Evolutionary conservation across 2,329 filamentous ascomycete species (phyloP), one percentile per base, ranked within the genome.

Genomic region (Fusarium odoratissimum): DNA sequence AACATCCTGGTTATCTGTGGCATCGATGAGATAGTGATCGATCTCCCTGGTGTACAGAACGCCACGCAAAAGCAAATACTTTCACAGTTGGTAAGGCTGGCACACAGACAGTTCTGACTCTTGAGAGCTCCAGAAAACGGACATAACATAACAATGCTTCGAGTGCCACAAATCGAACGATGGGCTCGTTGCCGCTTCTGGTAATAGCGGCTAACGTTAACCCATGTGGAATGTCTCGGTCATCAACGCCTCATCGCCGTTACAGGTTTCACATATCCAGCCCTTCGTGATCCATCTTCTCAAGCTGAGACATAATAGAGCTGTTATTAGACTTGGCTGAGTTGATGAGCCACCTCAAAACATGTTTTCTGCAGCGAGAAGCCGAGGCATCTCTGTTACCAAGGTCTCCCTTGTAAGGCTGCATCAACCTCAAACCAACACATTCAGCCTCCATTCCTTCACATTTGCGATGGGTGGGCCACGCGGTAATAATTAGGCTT

Each of bases 141-240:
- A 41, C 38, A 41, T n/a, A 23, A 17, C 21, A 23, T 33, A 52
- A 37, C 49, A 37, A 52, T 21, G 33, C 49, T 52, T 71, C 44
- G 55, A 67, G 52, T 67, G 37, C 70, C 70, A 71, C 71, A 73
- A 73, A 65, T 73, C 57, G 54, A 56, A 51, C 65, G 48, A 72
- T 69, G 38, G 33, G 46, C 51, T 59, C 30, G 31, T 49, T 71
- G 57, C 70, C 68, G 46, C 25, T 63, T 73, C 46, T 58, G 57
- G 70, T 57, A 73, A 73, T 56, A 57, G 70, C 70, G 61, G 70
- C 70, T 73, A 73, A 73, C 63, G 64, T 60, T 57, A 44, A 51
- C 46, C 46, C 61, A 44, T 60, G 64, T 68, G 64, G 64, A 30
- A 38, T 73, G 70, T 74, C 71, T 74, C 71, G 46, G 71, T 60